Evolutionary conservation across 2,329 filamentous ascomycete genomes (phyloP).

Genomic region (Venturiaceae sp.): DNA sequence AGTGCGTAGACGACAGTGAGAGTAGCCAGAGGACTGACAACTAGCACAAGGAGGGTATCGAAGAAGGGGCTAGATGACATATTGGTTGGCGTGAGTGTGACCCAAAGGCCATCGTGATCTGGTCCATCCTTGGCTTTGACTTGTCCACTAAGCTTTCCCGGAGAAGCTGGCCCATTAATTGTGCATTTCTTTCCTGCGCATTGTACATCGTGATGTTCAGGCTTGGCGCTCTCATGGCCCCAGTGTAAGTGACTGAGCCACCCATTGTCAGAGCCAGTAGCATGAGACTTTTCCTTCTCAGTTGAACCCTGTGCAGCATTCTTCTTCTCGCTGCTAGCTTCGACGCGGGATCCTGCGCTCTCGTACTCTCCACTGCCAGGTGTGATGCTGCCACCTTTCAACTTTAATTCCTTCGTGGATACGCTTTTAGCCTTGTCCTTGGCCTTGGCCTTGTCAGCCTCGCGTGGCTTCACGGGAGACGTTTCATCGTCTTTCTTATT

Average conservation of each 20-base stretch:
- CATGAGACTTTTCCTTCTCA: not conserved
- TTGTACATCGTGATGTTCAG: conserved; percentile 1
- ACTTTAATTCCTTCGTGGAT: conserved; percentile 22
- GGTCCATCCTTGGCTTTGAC: conserved; percentile 13
- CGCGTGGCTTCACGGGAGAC: conserved; percentile 6
- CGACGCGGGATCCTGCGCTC: not conserved
- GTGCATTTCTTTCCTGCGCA: conserved; percentile 5
- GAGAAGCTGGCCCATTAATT: not conserved
- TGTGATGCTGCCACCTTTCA: conserved; percentile 58
- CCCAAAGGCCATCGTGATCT: conserved; percentile 75
- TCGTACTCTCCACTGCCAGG: conserved; percentile 64
- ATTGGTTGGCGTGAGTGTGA: conserved; percentile 87
- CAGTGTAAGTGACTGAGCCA: conserved; percentile 4
- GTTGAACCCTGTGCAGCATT: not conserved
- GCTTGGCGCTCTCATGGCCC: not conserved
- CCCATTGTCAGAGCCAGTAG: not conserved
- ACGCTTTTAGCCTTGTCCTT: conserved; percentile 6
- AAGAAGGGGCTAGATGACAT: conserved; percentile 87
- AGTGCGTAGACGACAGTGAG: conserved; percentile 87
- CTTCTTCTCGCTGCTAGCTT: not conserved
- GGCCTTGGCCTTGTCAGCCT: conserved; percentile 9
- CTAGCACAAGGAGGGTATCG: conserved; percentile 91
- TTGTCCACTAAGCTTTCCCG: conserved; percentile 10
- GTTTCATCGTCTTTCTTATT: conserved; percentile 11
- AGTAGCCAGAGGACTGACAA: conserved; percentile 86